A percentile compares a stretch with the other conserved stretches of the same genome.
Conservation (phyloP, 108 stramenopile species). For the Cyclotella sp. region DNA sequence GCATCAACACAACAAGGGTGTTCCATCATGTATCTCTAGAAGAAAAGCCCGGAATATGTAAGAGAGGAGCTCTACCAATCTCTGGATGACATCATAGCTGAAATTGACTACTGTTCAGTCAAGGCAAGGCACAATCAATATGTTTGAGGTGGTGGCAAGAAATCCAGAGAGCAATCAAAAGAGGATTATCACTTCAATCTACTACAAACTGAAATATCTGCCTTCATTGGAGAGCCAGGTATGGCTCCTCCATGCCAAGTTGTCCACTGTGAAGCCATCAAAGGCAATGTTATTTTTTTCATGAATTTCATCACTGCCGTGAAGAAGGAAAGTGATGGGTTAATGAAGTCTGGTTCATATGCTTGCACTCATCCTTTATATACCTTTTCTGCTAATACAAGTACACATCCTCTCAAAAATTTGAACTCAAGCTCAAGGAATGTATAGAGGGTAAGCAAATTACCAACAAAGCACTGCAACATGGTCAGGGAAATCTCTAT, state of each 20-base stretch:
- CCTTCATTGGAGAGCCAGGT: not conserved
- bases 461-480: constrained; percentile 10
- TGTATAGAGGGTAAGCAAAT: not conserved
- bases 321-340: not conserved
- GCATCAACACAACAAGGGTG: not conserved
- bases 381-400: not conserved
- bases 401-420: not conserved
- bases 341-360: not conserved
- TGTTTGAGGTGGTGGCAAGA: not conserved
- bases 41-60: not conserved
- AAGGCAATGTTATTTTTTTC: not conserved
- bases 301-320: not conserved
- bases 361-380: not conserved
- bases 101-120: constrained; percentile 17
- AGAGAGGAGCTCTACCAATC: not conserved
- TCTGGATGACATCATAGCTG: constrained; percentile 2
- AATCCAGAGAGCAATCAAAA: not conserved
- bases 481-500: constrained; percentile 14
- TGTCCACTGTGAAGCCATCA: not conserved
- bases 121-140: not conserved
- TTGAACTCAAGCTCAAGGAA: constrained; percentile 7
- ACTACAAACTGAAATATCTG: not conserved
- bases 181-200: not conserved
- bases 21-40: constrained; percentile 10
- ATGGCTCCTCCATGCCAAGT: not conserved